phyloP scores from a whole-genome alignment of 1,284 basidiomycete species.

The Cerioporus squamosus region DNA sequence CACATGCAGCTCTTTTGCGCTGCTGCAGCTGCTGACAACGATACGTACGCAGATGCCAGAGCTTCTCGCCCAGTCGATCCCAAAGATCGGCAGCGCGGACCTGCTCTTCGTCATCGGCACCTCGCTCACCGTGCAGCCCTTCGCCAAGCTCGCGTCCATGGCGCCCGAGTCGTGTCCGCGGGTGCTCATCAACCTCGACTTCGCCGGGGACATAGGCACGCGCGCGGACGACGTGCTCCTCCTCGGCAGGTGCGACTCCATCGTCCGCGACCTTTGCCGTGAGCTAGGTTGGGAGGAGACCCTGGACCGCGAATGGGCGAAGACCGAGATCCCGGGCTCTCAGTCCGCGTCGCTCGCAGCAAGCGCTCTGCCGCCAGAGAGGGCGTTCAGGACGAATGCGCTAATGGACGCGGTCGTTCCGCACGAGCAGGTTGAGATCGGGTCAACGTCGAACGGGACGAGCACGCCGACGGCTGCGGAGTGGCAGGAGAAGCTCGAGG shows the following conservation, averaged over 20 bases:
- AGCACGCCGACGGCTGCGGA: conserved; percentile 18
- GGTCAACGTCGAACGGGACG: conserved; percentile 9
- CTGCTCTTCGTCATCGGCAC: conserved; percentile 93
- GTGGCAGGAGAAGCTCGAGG: conserved; percentile 24
- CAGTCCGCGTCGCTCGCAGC: conserved; percentile 10
- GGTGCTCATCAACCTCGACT: conserved; percentile 71
- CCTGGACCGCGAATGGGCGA: conserved; percentile 58
- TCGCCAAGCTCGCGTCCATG: conserved; percentile 65
- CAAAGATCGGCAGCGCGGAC: conserved; percentile 67
- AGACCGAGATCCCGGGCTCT: conserved; percentile 39
- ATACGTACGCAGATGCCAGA: conserved; percentile 54
- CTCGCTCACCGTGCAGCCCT: conserved; percentile 82
- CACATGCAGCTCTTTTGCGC: too few species aligned
- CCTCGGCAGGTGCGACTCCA: conserved; percentile 71
- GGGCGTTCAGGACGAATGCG: conserved; percentile 8
- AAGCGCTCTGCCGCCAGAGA: conserved; percentile 1
- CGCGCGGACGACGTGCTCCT: conserved; percentile 61
- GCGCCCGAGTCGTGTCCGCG: conserved; percentile 61
- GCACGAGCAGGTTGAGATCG: conserved; percentile 14
- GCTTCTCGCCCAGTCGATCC: conserved; percentile 54
- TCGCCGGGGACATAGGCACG: conserved; percentile 62
- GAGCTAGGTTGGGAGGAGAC: conserved; percentile 77
- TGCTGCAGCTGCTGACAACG: neutral
- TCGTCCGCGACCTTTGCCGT: conserved; percentile 58
- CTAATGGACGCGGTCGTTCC: conserved; percentile 18